These are phyloP conservation scores for Amphibolis antarctica DNA, from an alignment of 106 monocot species.

Conservation along the genomic window DNA sequence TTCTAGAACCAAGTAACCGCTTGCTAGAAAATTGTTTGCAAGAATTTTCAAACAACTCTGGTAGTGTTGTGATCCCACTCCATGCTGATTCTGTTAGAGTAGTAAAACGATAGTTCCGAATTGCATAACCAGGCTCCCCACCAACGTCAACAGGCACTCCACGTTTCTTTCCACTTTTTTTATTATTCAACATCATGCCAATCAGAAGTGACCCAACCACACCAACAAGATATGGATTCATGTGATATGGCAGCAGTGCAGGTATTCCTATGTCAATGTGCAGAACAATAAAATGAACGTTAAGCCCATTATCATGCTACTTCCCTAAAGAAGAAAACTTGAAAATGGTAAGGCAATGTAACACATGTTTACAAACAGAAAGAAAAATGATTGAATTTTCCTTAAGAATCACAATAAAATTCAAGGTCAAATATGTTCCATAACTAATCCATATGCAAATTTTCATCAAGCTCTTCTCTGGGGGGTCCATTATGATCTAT, in stretches of 20 bases:
- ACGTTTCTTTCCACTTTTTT: slow-evolving; percentile 44
- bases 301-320: background rate
- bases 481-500: too few species aligned
- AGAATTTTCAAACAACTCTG: slow-evolving; percentile 75
- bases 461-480: too few species aligned
- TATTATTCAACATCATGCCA: slow-evolving; percentile 28
- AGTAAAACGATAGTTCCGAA: slow-evolving; percentile 60
- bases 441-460: too few species aligned
- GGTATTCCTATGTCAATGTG: background rate
- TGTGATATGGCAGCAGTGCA: background rate
- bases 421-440: too few species aligned
- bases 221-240: slow-evolving; percentile 71
- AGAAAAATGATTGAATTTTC: too few species aligned
- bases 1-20: slow-evolving; percentile 55
- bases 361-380: too few species aligned
- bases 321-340: too few species aligned
- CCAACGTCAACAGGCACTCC: slow-evolving; percentile 73
- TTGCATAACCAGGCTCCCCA: slow-evolving; percentile 70
- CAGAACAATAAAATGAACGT: background rate
- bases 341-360: too few species aligned
- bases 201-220: slow-evolving; percentile 42
- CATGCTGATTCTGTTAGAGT: slow-evolving; percentile 52
- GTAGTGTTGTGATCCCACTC: slow-evolving; percentile 71
- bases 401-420: too few species aligned
- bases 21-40: slow-evolving; percentile 46